Evolutionary conservation across 305 asterid genomes (phyloP), one percentile per base, ranked within the genome.

Genomic region (Ajuga reptans): DNA sequence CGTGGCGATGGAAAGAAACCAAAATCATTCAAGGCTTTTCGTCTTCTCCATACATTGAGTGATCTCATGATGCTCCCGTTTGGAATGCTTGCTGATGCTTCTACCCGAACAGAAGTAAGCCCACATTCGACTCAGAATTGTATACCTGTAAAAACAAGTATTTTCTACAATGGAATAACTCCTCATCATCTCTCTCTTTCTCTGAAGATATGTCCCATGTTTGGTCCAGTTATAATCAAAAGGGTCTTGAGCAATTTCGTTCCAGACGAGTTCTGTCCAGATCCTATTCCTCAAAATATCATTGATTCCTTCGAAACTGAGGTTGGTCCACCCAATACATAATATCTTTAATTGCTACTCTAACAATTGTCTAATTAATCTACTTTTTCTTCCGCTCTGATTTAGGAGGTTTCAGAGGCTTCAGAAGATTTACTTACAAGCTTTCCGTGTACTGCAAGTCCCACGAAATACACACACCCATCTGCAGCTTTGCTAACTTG

Each of bases 1-100:
- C 42, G 57, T 8, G 78, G 75, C 9, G 78, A 79, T 67, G 82
- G 79, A 31, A 78, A 77, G 63, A 75, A 63, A 63, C 78, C 79
- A 1, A 76, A 78, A 72, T 71, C 87, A 39, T 82, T 84, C 84
- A 91, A 83, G 82, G 84, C 99, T 58, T 94, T 94, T 59, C 81
- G 84, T 58, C 90, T 91, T 72, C 96, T 94, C 75, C 92, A 89
- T 47, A 84, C 95, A 7, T 77, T 91, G 75, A 94, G 99, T 71
- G 96, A 89, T 71, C 86, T 94, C 57, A 91, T 94, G 99, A 94
- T 89, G 99, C 86, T 91, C 55, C 99, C 99, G 10, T 83, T 85
- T 46, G 95, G 85, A 82, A 87, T 89, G 93, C 95, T 94, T 55
- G 87, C 89, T 4, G 96, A 94, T 83, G 71, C 85, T 65, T 62